Conservation (phyloP, 108 stramenopile species). For the Skeletonema grethae region DNA sequence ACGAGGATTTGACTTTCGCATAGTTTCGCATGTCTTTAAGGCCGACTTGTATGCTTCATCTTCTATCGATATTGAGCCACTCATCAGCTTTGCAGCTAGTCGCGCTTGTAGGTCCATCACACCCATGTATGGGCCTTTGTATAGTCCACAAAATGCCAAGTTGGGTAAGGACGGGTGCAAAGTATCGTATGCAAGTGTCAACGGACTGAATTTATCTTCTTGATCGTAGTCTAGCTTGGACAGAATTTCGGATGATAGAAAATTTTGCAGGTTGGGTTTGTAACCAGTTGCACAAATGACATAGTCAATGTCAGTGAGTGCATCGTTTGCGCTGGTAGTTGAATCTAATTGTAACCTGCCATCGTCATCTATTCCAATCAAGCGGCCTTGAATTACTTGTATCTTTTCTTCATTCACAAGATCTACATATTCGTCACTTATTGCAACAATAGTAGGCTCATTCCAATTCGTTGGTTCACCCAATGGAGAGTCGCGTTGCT, state of each 20-base stretch:
- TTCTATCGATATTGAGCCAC: constrained; percentile 36
- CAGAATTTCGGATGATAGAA: constrained; percentile 49
- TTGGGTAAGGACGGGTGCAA: constrained; percentile 62
- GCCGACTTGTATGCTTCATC: constrained; percentile 30
- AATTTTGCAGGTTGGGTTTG: constrained; percentile 37
- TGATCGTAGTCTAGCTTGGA: constrained; percentile 55
- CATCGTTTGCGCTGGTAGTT: background rate
- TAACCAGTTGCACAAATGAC: constrained; percentile 70
- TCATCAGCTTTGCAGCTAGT: constrained; percentile 49
- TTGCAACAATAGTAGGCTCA: constrained; percentile 55
- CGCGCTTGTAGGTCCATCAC: constrained; percentile 69
- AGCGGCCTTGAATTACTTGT: constrained; percentile 54
- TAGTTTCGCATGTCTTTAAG: constrained; percentile 38
- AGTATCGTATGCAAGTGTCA: constrained; percentile 57
- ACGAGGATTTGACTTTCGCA: constrained; percentile 48
- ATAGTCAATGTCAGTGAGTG: constrained; percentile 41
- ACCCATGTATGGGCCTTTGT: constrained; percentile 74
- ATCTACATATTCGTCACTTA: constrained; percentile 68
- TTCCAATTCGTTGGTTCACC: constrained; percentile 57
- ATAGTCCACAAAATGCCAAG: constrained; percentile 70
- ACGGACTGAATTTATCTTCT: constrained; percentile 48
- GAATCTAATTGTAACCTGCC: constrained; percentile 22
- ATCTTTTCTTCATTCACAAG: constrained; percentile 54
- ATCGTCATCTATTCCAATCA: constrained; percentile 46
- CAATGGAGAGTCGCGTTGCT: constrained; percentile 47